Evolutionary conservation across 2,329 filamentous ascomycete genomes (phyloP).

Genomic region (Aspergillus unguis): DNA sequence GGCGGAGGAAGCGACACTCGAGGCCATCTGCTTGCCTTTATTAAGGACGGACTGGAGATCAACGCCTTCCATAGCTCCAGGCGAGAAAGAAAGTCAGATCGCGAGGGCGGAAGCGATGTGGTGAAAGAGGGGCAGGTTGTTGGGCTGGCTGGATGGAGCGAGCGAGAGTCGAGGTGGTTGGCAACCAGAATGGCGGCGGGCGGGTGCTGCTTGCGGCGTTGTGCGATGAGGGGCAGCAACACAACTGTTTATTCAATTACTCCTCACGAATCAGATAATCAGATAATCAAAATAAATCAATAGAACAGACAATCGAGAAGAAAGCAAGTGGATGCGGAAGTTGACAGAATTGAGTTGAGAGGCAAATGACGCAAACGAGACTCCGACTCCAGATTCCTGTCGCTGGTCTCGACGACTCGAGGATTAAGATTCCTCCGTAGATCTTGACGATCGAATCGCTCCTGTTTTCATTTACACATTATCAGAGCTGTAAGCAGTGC

Average conservation of each 20-base stretch:
- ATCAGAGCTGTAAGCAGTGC: no score
- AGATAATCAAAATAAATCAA: not conserved
- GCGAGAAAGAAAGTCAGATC: slow-evolving; percentile 8
- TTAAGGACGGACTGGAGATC: slow-evolving; percentile 63
- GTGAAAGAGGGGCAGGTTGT: slow-evolving; percentile 4
- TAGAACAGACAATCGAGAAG: not conserved
- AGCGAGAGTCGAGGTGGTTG: slow-evolving; percentile 7
- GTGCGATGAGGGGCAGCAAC: slow-evolving; percentile 14
- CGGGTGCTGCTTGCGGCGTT: slow-evolving; percentile 7
- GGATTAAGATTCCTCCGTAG: not conserved
- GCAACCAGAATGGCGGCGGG: not conserved
- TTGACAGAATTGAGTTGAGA: slow-evolving; percentile 2
- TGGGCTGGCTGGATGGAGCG: slow-evolving; percentile 7
- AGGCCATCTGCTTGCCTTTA: slow-evolving; percentile 63
- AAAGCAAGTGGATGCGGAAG: not conserved
- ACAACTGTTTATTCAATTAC: not conserved
- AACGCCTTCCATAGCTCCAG: slow-evolving; percentile 58
- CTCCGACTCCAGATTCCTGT: not conserved
- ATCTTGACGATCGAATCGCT: not conserved
- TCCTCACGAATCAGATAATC: not conserved
- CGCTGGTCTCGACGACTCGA: not conserved
- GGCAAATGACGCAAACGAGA: slow-evolving; percentile 23
- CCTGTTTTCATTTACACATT: no score
- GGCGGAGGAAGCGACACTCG: slow-evolving; percentile 42
- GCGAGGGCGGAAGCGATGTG: slow-evolving; percentile 8